These are phyloP conservation scores for Phytomonas serpens DNA, from an alignment of 208 protist species.

Conservation along the genomic window DNA sequence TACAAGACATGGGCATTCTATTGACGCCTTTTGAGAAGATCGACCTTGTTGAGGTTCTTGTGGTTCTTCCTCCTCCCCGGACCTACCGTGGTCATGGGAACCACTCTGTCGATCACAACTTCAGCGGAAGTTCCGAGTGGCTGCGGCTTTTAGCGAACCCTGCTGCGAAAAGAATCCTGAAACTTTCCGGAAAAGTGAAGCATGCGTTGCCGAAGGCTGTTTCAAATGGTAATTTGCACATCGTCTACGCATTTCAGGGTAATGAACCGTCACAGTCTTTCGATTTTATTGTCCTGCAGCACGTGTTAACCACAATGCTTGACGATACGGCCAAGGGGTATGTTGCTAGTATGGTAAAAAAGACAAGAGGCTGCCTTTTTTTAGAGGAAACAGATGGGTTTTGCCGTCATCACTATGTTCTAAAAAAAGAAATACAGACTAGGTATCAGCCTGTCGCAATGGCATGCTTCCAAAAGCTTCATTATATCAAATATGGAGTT, in stretches of 20 bases:
- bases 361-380: constrained; percentile 33
- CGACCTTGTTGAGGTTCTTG: constrained; percentile 18
- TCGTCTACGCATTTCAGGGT: constrained; percentile 16
- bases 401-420: constrained; percentile 53
- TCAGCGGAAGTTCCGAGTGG: constrained; percentile 14
- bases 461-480: constrained; percentile 39
- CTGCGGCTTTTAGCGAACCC: constrained; percentile 25
- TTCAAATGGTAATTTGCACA: constrained; percentile 10
- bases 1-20: constrained; percentile 8
- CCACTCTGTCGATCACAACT: not conserved
- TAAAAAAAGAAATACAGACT: constrained; percentile 23
- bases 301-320: constrained; percentile 39
- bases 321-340: constrained; percentile 20
- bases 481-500: constrained; percentile 28
- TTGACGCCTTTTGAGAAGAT: not conserved
- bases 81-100: not conserved
- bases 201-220: constrained; percentile 6
- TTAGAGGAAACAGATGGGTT: constrained; percentile 58
- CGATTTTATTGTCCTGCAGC: constrained; percentile 75
- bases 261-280: constrained; percentile 16
- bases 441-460: constrained; percentile 38
- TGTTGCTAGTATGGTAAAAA: constrained; percentile 11
- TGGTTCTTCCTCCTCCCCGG: constrained; percentile 19
- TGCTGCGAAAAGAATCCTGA: constrained; percentile 18
- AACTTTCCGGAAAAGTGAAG: constrained; percentile 9